Conservation (phyloP, 148 eudicot genomes). For the Diospyros kaki region DNA sequence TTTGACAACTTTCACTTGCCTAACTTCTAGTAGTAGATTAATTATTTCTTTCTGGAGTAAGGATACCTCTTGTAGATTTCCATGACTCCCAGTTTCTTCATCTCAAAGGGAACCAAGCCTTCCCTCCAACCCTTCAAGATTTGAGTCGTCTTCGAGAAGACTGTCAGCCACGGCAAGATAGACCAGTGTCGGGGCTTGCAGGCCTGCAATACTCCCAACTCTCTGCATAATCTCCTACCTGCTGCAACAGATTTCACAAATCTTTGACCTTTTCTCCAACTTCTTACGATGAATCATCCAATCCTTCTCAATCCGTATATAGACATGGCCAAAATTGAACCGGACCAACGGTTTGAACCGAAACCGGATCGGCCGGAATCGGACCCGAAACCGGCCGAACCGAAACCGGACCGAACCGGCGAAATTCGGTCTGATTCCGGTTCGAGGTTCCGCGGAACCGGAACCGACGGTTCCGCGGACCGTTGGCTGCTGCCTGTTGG, state of each 20-base stretch:
- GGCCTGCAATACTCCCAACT: slow-evolving; percentile 64
- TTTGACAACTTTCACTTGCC: too few species aligned
- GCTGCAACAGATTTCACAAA: slow-evolving; percentile 74
- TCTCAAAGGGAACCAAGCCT: slow-evolving; percentile 75
- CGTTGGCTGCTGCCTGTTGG: too few species aligned
- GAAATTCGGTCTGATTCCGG: too few species aligned
- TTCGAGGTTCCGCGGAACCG: too few species aligned
- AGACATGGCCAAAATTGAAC: too few species aligned
- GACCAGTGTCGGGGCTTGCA: slow-evolving; percentile 48
- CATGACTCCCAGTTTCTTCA: slow-evolving; percentile 65
- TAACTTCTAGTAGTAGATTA: too few species aligned
- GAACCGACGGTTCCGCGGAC: too few species aligned
- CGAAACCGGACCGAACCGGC: too few species aligned
- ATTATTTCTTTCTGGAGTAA: slow-evolving; percentile 22
- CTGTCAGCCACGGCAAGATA: slow-evolving; percentile 90
- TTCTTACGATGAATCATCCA: slow-evolving; percentile 99
- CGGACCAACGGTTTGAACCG: too few species aligned
- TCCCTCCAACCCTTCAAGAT: slow-evolving; percentile 68
- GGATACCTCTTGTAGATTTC: slow-evolving; percentile 66
- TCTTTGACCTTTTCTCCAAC: slow-evolving; percentile 57
- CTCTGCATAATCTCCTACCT: slow-evolving; percentile 73
- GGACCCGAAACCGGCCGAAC: too few species aligned
- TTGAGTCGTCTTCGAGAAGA: slow-evolving; percentile 64
- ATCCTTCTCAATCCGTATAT: slow-evolving; percentile 91
- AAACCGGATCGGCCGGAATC: too few species aligned